Evolutionary conservation across 148 eudicot species (phyloP).

Genomic region (Chenopodium suecicum): DNA sequence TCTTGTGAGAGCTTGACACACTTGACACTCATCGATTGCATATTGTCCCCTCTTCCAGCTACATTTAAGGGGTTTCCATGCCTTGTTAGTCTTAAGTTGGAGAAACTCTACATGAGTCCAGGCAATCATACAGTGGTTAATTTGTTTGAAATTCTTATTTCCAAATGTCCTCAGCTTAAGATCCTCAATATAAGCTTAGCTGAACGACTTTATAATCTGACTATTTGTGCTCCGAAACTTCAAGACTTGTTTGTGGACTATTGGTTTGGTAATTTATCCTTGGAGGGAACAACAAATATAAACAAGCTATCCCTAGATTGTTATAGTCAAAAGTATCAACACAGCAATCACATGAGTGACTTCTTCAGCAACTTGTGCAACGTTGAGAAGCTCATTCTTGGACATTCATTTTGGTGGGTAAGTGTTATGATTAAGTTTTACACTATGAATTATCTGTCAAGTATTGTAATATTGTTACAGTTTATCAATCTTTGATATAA

Average conservation of each 20-base stretch:
- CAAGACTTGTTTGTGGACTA: background rate
- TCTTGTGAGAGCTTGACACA: background rate
- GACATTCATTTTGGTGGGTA: background rate
- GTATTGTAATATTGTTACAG: too few relatives aligned
- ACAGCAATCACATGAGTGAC: background rate
- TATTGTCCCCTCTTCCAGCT: background rate
- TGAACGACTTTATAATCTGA: background rate
- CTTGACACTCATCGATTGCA: background rate
- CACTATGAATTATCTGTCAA: too few relatives aligned
- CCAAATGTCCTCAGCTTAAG: background rate
- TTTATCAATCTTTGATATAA: too few relatives aligned
- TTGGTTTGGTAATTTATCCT: background rate
- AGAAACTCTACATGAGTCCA: background rate
- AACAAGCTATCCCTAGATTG: background rate
- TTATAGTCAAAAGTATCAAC: background rate
- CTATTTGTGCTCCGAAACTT: background rate
- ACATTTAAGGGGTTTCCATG: conserved; percentile 1
- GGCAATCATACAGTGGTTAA: background rate
- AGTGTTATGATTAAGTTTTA: too few relatives aligned
- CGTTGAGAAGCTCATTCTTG: background rate
- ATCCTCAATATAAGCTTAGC: background rate
- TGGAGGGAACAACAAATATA: background rate
- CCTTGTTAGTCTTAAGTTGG: background rate
- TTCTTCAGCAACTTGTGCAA: background rate
- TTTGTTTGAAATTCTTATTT: background rate